phyloP scores from a whole-genome alignment of 331 rosid genomes.

The Dryas integrifolia region DNA sequence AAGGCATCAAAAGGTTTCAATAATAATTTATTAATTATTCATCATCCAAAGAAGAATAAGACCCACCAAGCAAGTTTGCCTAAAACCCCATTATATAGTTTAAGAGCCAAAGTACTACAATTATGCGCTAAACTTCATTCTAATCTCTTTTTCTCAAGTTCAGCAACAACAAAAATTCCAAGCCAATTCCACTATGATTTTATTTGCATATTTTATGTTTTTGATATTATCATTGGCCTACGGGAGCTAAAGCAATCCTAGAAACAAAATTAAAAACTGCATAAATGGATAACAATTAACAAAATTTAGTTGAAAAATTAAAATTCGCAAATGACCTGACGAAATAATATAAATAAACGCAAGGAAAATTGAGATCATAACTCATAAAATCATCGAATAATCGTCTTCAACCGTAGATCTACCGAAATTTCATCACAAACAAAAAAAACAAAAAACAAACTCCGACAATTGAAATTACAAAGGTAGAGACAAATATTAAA shows the following conservation, averaged over 20 bases:
- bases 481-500: background rate
- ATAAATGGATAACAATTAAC: background rate
- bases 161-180: background rate
- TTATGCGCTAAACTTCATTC: background rate
- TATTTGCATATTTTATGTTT: background rate
- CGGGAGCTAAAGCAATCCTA: background rate
- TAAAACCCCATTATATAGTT: background rate
- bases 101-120: background rate
- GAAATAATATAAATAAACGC: background rate
- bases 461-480: background rate
- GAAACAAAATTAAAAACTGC: background rate
- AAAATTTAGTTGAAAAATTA: background rate
- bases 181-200: background rate
- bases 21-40: background rate
- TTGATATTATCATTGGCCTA: background rate
- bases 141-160: background rate
- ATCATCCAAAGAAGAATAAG: background rate
- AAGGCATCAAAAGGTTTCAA: background rate
- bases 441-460: background rate
- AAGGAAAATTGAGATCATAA: constrained; percentile 6
- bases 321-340: background rate
- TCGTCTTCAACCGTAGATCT: constrained; percentile 3
- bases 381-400: background rate
- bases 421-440: background rate
- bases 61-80: background rate